Percentiles rank a stretch among this genome's conserved stretches.
Conservation (phyloP, 805 yeast genomes). For the Monosporozyma siamensis region DNA sequence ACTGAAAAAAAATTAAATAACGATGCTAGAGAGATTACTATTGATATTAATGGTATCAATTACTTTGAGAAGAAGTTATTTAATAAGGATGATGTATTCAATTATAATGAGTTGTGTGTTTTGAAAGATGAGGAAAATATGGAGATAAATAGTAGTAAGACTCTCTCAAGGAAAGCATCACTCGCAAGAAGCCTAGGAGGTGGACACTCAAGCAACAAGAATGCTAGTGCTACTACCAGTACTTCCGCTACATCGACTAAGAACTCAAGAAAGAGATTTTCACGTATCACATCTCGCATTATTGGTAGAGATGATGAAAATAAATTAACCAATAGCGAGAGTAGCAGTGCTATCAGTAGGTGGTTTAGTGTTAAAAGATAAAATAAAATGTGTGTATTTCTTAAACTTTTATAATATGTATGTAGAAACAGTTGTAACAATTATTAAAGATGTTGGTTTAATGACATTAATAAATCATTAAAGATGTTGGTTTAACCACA, state of each 20-base stretch:
- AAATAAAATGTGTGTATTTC: too few relatives aligned
- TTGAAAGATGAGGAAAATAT: background rate
- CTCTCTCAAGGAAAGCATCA: background rate
- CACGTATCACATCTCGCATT: slow-evolving; percentile 1
- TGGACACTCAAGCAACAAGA: too few relatives aligned
- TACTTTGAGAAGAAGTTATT: background rate
- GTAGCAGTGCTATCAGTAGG: background rate
- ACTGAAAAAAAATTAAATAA: background rate
- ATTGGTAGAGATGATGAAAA: slow-evolving; percentile 1
- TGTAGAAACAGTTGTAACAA: too few relatives aligned
- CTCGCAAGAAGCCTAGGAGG: background rate
- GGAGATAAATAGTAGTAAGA: background rate
- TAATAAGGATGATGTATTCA: background rate
- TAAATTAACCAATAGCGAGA: background rate
- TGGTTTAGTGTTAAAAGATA: slow-evolving; percentile 3
- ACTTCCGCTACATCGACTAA: too few relatives aligned
- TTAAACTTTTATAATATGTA: too few relatives aligned
- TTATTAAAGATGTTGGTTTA: slow-evolving; percentile 12
- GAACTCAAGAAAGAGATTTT: background rate
- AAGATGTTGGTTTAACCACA: slow-evolving; percentile 29
- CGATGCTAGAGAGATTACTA: background rate
- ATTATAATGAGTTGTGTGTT: background rate
- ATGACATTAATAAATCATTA: slow-evolving; percentile 32
- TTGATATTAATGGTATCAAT: background rate
- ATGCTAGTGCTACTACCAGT: too few relatives aligned